Base-by-base conservation (phyloP, 2,329 filamentous ascomycete genomes). In the Nemania bipapillata region DNA sequence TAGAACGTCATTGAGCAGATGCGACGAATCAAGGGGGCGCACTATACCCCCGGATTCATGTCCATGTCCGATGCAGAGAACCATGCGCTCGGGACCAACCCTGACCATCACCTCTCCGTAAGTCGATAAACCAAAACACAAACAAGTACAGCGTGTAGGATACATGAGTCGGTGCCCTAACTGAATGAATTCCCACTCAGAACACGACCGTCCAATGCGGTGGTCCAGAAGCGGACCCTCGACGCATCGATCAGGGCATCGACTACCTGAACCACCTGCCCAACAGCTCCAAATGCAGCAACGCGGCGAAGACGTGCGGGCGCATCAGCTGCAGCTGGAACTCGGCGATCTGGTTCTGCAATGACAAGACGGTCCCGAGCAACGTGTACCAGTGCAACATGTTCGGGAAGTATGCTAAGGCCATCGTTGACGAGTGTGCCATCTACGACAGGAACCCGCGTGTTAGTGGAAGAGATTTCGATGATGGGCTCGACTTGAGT, bases 281-380 rank as follows among this genome's bases (percentile, higher is more conserved):
- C 17, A 20, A 57, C n/a, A 42, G 3, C 7, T 5, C 15, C 22
- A 40, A 40, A 7, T 68, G 66, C 22, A 15, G 15, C 22, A 65
- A 53, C 42, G 2, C n/a, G 4, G 50, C 61, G 20, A 8, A 17
- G 2, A 24, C 15, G 3, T 68, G 62, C 24, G 62, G 62, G 4
- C 62, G 62, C 20, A 59, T 69, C 37, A 69, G 66, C 54, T 69
- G 66, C 24, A 69, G 66, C 24, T 63, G 32, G 24, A 42, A 35
- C 1, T 40, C 62, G 3, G 65, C 26, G 15, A 67, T 67, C 35
- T 50, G n/a, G n/a, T 22, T 12, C 45, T 65, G 63, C 42, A 61
- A 69, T 24, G 35, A 52, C 26, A 58, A 40, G 12, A 9, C 3
- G 0, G 24, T 11, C 9, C 1, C 17, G n/a, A 35, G 49, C 15